phyloP scores from a whole-genome alignment of 768 basidiomycete genomes.

The Butyriboletus loyo region DNA sequence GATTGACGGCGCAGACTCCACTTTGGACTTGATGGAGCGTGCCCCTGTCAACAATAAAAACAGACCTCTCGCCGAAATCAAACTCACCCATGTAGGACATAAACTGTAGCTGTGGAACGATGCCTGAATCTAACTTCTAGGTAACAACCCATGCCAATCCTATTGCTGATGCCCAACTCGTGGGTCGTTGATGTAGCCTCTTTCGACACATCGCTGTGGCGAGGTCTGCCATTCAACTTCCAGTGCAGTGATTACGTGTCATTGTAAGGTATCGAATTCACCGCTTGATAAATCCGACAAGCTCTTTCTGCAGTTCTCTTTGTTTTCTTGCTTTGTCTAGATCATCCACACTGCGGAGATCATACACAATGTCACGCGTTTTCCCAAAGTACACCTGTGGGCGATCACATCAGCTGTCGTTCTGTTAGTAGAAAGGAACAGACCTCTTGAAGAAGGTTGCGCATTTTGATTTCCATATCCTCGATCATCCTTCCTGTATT shows the following conservation, averaged over 20 bases:
- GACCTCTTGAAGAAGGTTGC: conserved; percentile 88
- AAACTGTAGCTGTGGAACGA: not conserved
- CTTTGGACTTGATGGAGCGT: conserved; percentile 91
- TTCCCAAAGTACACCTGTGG: conserved; percentile 89
- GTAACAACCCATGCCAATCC: conserved; percentile 93
- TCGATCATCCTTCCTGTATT: conserved; percentile 97
- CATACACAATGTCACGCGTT: conserved; percentile 92
- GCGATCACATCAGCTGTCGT: conserved; percentile 8
- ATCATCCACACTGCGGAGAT: conserved; percentile 84
- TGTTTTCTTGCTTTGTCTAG: conserved; percentile 78
- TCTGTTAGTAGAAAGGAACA: conserved; percentile 10
- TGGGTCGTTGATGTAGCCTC: conserved; percentile 19
- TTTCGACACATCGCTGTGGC: not conserved
- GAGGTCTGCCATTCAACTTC: not conserved
- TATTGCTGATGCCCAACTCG: conserved; percentile 69
- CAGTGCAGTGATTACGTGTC: conserved; percentile 10
- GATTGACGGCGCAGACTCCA: conserved; percentile 96
- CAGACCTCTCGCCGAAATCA: conserved; percentile 82
- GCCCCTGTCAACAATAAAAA: conserved; percentile 91
- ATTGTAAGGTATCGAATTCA: conserved; percentile 29
- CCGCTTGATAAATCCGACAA: conserved; percentile 82
- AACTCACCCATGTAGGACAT: conserved; percentile 65
- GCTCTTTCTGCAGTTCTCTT: conserved; percentile 85
- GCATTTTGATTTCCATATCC: conserved; percentile 99
- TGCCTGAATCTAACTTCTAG: conserved; percentile 35